Evolutionary conservation across 306 rosid genomes (phyloP).

Genomic region (Carpinus viminea): DNA sequence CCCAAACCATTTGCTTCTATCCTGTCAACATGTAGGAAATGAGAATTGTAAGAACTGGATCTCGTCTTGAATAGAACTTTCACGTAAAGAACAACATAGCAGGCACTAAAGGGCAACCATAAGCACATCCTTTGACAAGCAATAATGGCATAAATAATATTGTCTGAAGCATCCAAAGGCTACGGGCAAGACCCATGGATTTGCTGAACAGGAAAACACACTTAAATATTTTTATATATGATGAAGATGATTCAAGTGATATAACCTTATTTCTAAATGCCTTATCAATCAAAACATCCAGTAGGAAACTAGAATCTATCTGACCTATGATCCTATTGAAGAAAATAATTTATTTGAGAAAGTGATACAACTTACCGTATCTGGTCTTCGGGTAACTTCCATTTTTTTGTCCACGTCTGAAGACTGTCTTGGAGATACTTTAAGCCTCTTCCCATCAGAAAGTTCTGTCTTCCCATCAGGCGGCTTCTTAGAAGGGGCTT

Average conservation of each 20-base stretch:
- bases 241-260: neutral
- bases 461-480: constrained; percentile 21
- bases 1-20: constrained; percentile 74
- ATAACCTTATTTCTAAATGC: neutral
- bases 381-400: constrained; percentile 53
- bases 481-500: constrained; percentile 49
- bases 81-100: constrained; percentile 1
- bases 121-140: neutral
- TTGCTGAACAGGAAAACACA: neutral
- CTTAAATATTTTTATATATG: neutral
- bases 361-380: constrained; percentile 50
- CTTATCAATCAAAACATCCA: too few relatives aligned
- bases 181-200: neutral
- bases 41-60: constrained; percentile 41
- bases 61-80: neutral
- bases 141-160: neutral
- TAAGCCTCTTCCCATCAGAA: constrained; percentile 34
- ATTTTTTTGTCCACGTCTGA: constrained; percentile 28
- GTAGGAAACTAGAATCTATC: neutral
- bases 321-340: neutral
- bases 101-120: constrained; percentile 10
- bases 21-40: constrained; percentile 60
- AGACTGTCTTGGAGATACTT: constrained; percentile 31
- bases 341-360: neutral
- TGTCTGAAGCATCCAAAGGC: neutral